phyloP scores from a whole-genome alignment of 345 rosid genomes.

The Hibiscus syriacus region DNA sequence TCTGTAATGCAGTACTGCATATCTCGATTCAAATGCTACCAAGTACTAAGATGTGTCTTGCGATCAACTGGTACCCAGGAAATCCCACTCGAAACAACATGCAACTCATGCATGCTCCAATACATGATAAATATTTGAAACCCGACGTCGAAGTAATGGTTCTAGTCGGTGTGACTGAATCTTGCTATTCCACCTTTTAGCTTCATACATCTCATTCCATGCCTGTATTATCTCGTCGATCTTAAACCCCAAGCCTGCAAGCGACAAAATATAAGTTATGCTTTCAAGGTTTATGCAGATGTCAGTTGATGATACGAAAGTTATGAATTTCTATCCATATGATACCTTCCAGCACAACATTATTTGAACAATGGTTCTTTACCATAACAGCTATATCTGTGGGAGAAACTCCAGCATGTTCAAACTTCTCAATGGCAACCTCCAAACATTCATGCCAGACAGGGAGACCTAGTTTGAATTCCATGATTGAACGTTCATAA shows the following conservation, averaged over 20 bases:
- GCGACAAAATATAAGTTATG: slow-evolving; percentile 2
- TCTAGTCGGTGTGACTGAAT: slow-evolving; percentile 62
- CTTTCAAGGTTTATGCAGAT: slow-evolving; percentile 9
- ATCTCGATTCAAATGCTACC: slow-evolving; percentile 1
- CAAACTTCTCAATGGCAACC: slow-evolving; percentile 72
- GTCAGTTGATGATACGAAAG: slow-evolving; percentile 1
- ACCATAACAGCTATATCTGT: slow-evolving; percentile 50
- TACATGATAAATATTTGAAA: slow-evolving; percentile 40
- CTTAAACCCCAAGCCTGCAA: slow-evolving; percentile 56
- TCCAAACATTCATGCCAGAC: slow-evolving; percentile 69
- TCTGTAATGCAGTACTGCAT: slow-evolving; percentile 8
- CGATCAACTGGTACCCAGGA: background rate
- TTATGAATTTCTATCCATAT: background rate
- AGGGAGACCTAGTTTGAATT: slow-evolving; percentile 66
- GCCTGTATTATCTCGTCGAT: slow-evolving; percentile 70
- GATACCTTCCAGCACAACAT: slow-evolving; percentile 57
- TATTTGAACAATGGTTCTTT: slow-evolving; percentile 53
- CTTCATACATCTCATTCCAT: slow-evolving; percentile 75
- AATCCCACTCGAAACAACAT: slow-evolving; percentile 14
- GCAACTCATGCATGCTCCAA: slow-evolving; percentile 35
- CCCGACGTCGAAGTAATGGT: slow-evolving; percentile 55
- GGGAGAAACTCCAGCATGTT: slow-evolving; percentile 59
- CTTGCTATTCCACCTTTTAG: slow-evolving; percentile 48
- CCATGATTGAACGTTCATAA: slow-evolving; percentile 81
- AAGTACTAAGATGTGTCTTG: background rate